These are phyloP conservation scores for Diplodia mutila DNA, from an alignment of 2,329 filamentous ascomycete genomes.

Conservation along the genomic window DNA sequence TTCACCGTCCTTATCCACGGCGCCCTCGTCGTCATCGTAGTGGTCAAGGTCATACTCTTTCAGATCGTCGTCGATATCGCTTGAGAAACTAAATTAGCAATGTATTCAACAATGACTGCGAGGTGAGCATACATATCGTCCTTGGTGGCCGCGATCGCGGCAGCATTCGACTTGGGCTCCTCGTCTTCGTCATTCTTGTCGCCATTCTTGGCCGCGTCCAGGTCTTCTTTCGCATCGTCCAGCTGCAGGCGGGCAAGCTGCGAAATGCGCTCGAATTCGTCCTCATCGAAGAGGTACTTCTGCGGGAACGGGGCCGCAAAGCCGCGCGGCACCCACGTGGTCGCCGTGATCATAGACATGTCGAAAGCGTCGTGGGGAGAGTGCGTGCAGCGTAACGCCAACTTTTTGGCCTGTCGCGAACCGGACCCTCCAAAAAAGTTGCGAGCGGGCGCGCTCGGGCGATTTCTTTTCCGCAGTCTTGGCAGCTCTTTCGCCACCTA, in stretches of 20 bases:
- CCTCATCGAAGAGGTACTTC: slow-evolving; percentile 56
- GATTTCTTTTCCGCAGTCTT: slow-evolving; percentile 15
- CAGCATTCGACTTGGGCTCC: slow-evolving; percentile 26
- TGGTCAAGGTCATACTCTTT: slow-evolving; percentile 96
- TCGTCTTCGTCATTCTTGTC: slow-evolving; percentile 37
- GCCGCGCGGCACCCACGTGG: slow-evolving; percentile 57
- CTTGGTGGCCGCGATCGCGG: slow-evolving; percentile 29
- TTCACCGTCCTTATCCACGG: slow-evolving; percentile 70
- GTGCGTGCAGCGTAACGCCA: background rate
- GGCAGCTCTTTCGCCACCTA: slow-evolving; percentile 2
- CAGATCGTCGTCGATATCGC: slow-evolving; percentile 74
- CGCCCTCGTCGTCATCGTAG: slow-evolving; percentile 82
- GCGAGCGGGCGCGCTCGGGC: slow-evolving; percentile 6
- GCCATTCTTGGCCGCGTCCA: slow-evolving; percentile 60
- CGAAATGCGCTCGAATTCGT: slow-evolving; percentile 55
- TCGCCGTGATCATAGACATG: slow-evolving; percentile 61
- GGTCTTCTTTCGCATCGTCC: slow-evolving; percentile 86
- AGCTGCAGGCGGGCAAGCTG: slow-evolving; percentile 67
- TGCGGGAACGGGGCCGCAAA: slow-evolving; percentile 55
- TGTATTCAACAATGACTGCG: slow-evolving; percentile 26
- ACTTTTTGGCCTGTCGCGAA: slow-evolving; percentile 6
- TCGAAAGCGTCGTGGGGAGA: slow-evolving; percentile 27
- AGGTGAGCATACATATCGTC: slow-evolving; percentile 31
- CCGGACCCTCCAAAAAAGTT: slow-evolving; percentile 19
- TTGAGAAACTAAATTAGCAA: slow-evolving; percentile 29